A percentile compares a stretch with the other conserved stretches of the same genome.
Conservation (phyloP, 495 filamentous ascomycete genomes). For the Tuber brumale region DNA sequence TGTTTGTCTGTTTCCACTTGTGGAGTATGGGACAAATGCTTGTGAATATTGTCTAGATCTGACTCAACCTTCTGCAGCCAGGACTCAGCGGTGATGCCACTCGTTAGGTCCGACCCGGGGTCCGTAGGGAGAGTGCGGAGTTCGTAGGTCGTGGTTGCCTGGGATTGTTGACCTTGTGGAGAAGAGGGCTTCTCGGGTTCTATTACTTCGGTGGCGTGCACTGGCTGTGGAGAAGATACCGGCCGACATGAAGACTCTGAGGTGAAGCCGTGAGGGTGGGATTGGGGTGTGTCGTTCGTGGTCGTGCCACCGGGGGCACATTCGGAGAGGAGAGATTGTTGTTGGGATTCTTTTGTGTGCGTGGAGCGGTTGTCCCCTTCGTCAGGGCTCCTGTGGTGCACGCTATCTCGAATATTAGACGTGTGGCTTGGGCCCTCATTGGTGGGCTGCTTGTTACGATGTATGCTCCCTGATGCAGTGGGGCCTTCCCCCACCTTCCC, state of each 20-base stretch:
- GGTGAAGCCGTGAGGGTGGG: conserved; percentile 9
- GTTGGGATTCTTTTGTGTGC: background rate
- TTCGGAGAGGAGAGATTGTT: background rate
- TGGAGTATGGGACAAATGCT: conserved; percentile 6
- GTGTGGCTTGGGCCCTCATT: background rate
- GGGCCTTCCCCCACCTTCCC: background rate
- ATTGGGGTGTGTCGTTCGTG: conserved; percentile 11
- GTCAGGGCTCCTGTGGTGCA: background rate
- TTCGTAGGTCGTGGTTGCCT: background rate
- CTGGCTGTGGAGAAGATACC: background rate
- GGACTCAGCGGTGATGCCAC: background rate
- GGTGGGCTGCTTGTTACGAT: background rate
- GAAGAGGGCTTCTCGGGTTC: background rate
- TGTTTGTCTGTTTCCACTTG: background rate
- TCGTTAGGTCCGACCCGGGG: conserved; percentile 18
- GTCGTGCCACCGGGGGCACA: background rate
- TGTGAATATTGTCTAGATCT: conserved; percentile 18
- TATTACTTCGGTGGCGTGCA: background rate
- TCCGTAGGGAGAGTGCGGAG: background rate
- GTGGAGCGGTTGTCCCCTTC: background rate
- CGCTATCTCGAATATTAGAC: background rate
- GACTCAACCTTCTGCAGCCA: conserved; percentile 15
- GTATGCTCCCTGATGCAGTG: background rate
- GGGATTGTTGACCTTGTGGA: background rate
- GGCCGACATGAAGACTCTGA: background rate